phyloP scores from a whole-genome alignment of 2,329 filamentous ascomycete species.

The Fusarium agapanthi region DNA sequence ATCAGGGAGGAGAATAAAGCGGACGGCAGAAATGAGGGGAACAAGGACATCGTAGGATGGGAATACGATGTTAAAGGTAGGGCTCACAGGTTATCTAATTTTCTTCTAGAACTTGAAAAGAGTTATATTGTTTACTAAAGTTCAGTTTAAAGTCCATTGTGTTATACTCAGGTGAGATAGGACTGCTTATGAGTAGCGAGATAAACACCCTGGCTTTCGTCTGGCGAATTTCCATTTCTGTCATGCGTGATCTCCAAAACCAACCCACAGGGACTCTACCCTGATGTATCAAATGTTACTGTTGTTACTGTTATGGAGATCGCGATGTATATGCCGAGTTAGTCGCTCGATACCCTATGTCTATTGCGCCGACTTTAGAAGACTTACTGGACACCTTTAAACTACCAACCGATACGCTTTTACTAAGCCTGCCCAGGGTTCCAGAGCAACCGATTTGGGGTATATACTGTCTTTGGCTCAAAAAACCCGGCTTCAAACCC shows the following conservation, averaged over 20 bases:
- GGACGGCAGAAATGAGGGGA: background rate
- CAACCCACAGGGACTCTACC: background rate
- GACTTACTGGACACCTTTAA: too few species aligned
- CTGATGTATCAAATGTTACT: background rate
- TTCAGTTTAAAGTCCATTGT: background rate
- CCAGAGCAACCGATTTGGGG: too few species aligned
- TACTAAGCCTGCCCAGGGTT: too few species aligned
- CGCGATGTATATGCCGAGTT: accelerated
- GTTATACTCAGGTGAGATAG: too few species aligned
- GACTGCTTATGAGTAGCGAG: accelerated
- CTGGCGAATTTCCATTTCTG: background rate
- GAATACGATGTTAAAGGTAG: accelerated
- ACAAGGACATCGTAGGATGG: background rate
- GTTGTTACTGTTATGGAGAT: background rate
- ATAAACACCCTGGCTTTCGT: background rate
- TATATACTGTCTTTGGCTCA: too few species aligned
- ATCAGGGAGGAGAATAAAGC: background rate
- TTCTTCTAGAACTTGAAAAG: background rate
- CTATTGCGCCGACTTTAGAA: too few species aligned
- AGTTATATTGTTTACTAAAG: background rate
- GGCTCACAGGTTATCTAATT: accelerated
- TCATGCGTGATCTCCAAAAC: background rate
- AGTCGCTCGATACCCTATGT: background rate
- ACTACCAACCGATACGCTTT: too few species aligned
- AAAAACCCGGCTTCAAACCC: too few species aligned